A percentile compares a stretch with the other conserved stretches of the same genome.
phyloP scores from a whole-genome alignment of 495 filamentous ascomycete genomes.

The Sabuloglossum arenarium region DNA sequence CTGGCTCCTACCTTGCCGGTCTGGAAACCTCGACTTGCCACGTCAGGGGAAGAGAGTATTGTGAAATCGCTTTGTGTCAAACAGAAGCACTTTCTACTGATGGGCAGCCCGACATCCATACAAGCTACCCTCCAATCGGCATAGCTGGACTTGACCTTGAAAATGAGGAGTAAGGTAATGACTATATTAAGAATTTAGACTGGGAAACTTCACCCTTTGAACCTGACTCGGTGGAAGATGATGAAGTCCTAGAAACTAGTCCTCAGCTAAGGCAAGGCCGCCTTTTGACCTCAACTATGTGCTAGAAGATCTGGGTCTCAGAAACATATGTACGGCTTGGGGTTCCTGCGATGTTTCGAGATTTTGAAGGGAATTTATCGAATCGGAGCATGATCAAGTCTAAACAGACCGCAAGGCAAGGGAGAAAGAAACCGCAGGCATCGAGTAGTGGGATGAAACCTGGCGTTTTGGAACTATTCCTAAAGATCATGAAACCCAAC shows the following conservation, averaged over 20 bases:
- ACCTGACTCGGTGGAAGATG: background rate
- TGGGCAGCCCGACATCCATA: constrained; percentile 48
- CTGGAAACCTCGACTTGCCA: constrained; percentile 16
- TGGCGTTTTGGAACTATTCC: constrained; percentile 1
- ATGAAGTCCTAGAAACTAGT: background rate
- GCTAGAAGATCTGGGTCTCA: constrained; percentile 56
- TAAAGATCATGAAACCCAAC: background rate
- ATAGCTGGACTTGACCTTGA: constrained; percentile 57
- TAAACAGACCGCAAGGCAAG: background rate
- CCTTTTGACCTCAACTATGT: constrained; percentile 41
- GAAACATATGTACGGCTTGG: constrained; percentile 49
- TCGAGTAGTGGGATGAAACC: background rate
- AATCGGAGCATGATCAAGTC: background rate
- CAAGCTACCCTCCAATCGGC: constrained; percentile 55
- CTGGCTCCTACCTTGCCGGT: background rate
- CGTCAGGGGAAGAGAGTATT: constrained; percentile 14
- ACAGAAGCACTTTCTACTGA: constrained; percentile 56
- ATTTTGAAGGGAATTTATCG: constrained; percentile 47
- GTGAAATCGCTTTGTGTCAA: constrained; percentile 41
- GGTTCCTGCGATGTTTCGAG: constrained; percentile 47
- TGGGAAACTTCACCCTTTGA: background rate
- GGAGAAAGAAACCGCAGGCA: background rate
- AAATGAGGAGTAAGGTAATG: constrained; percentile 16
- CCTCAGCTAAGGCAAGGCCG: constrained; percentile 8
- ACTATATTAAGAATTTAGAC: background rate